Conservation (phyloP, 768 basidiomycete genomes). For the Leccinum truebloodii region DNA sequence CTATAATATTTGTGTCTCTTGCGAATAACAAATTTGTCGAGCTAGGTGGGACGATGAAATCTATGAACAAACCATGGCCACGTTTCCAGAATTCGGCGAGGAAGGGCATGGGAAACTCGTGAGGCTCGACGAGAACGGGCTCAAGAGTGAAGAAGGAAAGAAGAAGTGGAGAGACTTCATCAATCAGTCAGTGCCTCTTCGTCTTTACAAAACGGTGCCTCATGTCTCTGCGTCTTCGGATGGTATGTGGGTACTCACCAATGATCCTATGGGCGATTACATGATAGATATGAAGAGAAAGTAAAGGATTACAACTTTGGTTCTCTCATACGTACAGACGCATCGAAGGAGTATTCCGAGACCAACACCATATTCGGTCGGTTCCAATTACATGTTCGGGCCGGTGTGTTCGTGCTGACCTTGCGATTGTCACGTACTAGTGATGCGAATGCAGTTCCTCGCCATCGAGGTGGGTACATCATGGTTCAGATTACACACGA, state of each 20-base stretch:
- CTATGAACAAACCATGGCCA: conserved; percentile 67
- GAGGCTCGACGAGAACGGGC: conserved; percentile 83
- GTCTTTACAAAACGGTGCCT: conserved; percentile 1
- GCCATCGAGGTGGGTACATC: conserved; percentile 71
- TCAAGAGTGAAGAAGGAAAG: conserved; percentile 90
- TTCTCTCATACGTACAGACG: conserved; percentile 84
- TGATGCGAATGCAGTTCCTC: conserved; percentile 66
- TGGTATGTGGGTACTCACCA: conserved; percentile 12
- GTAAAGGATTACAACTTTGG: conserved; percentile 97
- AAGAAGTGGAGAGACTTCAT: conserved; percentile 91
- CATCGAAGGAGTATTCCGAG: conserved; percentile 81
- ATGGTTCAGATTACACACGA: conserved; percentile 8
- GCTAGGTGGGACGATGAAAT: conserved; percentile 89
- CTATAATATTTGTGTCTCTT: conserved; percentile 2
- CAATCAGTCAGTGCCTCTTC: conserved; percentile 48
- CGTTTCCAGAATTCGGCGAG: conserved; percentile 79
- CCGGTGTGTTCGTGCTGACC: conserved; percentile 10
- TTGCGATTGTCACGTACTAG: conserved; percentile 10
- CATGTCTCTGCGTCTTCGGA: background rate
- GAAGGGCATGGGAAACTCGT: conserved; percentile 47
- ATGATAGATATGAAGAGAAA: conserved; percentile 78
- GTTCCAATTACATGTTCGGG: conserved; percentile 2
- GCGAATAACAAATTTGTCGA: conserved; percentile 20
- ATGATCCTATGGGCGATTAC: background rate
- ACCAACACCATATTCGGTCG: conserved; percentile 93